Evolutionary conservation across 2,329 filamentous ascomycete species (phyloP).

Genomic region (Aotearoamyces nothofagi): DNA sequence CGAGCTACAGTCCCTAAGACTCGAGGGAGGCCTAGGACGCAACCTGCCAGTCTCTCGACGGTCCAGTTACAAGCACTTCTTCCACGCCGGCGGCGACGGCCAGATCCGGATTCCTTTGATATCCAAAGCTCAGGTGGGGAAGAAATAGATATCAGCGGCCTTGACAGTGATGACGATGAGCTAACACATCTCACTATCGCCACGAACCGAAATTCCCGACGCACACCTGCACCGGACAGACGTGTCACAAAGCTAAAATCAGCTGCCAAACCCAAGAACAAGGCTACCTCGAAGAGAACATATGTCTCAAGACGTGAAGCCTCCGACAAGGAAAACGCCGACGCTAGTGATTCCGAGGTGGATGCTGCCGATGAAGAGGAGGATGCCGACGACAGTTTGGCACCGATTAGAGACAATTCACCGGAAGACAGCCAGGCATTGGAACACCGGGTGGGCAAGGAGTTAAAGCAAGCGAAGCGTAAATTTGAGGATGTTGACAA

Average conservation of each 20-base stretch:
- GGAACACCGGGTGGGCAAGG: slow-evolving; percentile 24
- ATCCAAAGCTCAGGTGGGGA: slow-evolving; percentile 27
- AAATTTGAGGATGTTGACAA: slow-evolving; percentile 57
- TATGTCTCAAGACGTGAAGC: slow-evolving; percentile 26
- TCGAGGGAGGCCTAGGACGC: slow-evolving; percentile 7
- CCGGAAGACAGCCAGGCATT: slow-evolving; percentile 21
- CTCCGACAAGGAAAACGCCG: slow-evolving; percentile 45
- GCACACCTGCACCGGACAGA: slow-evolving; percentile 11
- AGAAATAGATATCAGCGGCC: slow-evolving; percentile 31
- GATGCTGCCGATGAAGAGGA: slow-evolving; percentile 18
- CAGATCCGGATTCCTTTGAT: slow-evolving; percentile 20
- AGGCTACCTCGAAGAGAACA: slow-evolving; percentile 22
- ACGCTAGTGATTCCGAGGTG: slow-evolving; percentile 15
- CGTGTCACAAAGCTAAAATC: slow-evolving; percentile 14
- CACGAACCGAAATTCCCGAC: slow-evolving; percentile 19
- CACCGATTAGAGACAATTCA: slow-evolving; percentile 27
- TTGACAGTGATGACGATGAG: slow-evolving; percentile 39
- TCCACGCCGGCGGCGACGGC: slow-evolving; percentile 17
- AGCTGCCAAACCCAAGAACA: slow-evolving; percentile 6
- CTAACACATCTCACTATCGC: slow-evolving; percentile 29
- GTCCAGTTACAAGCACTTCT: slow-evolving; percentile 22
- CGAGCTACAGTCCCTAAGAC: slow-evolving; percentile 11
- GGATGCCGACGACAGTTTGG: slow-evolving; percentile 24
- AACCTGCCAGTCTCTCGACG: slow-evolving; percentile 17
- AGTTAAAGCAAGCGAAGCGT: slow-evolving; percentile 38